Evolutionary conservation across 495 filamentous ascomycete species (phyloP), one percentile per base, ranked within the genome.

Genomic region (Immersiella caudata): DNA sequence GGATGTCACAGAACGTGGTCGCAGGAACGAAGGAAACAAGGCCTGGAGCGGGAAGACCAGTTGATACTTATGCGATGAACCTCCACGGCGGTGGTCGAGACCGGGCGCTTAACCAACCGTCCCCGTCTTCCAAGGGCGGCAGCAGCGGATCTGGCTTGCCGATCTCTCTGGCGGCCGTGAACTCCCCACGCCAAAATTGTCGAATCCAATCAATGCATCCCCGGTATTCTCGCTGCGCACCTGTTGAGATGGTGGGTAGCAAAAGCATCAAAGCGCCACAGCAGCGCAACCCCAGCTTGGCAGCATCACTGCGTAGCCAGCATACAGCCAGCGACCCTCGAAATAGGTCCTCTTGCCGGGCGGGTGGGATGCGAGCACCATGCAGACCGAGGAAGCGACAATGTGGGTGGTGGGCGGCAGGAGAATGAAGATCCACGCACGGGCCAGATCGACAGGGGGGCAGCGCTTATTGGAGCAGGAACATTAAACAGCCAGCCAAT

Each of bases 111-210:
- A 62, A 27, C n/a, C 60, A 46, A 49, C 21, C n/a, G 21, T 24
- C 60, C 35, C 21, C n/a, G 57, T 21, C 57, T 21, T 62, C 2
- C 11, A 57, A 11, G 60, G 20, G 60, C 60, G 60, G 60, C 60
- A 62, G 35, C 8, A 50, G 60, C 60, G 60, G 60, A 62, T 62
- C 35, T 46, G 26, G 60, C 16, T 9, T 62, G 60, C 60, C 56
- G 64, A 58, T 66, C 54, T 50, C 25, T 50, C n/a, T 21, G n/a
- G 64, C 24, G 22, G 22, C 7, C 16, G 27, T 52, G 18, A 52
- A 22, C 9, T 18, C 14, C 24, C 18, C 21, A 35, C 27, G 22
- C 64, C 64, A 66, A 66, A 66, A 60, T 66, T 60, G 60, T 66
- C 64, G 59, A 66, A 66, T 66, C 27, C 60, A 50, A 35, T 36